Conservation (phyloP, 129 eudicot genomes). For the Apium graveolens region DNA sequence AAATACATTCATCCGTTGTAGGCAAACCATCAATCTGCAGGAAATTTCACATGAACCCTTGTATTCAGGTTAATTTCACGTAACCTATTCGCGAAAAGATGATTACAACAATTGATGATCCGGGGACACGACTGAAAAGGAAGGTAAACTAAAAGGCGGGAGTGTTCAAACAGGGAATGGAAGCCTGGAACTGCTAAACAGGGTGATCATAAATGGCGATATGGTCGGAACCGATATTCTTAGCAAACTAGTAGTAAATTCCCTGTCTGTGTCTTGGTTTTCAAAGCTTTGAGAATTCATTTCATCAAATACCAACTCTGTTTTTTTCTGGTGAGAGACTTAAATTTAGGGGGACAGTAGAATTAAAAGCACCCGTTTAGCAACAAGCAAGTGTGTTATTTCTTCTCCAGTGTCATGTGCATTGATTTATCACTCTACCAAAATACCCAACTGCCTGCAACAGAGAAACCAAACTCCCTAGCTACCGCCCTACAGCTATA, state of each 20-base stretch:
- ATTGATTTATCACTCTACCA: not conserved
- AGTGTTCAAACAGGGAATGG: not conserved
- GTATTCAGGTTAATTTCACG: too few relatives aligned
- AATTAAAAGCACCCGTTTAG: not conserved
- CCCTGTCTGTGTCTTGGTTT: not conserved
- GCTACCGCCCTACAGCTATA: not conserved
- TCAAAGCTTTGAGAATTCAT: not conserved
- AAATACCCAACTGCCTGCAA: not conserved
- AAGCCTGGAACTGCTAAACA: not conserved
- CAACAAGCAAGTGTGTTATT: not conserved
- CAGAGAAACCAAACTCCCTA: too few relatives aligned
- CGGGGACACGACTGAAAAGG: too few relatives aligned
- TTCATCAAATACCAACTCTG: not conserved
- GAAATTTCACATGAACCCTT: too few relatives aligned
- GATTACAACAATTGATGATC: too few relatives aligned
- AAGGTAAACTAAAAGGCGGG: not conserved
- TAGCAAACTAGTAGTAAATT: not conserved
- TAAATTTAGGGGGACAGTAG: not conserved
- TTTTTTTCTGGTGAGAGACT: not conserved
- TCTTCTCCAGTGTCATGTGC: slow-evolving; percentile 3
- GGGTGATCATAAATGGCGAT: not conserved
- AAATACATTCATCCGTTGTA: too few relatives aligned
- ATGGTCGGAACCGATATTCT: not conserved
- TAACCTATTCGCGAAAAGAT: too few relatives aligned
- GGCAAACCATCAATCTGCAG: too few relatives aligned